Percentiles rank a stretch among this genome's conserved stretches.
phyloP scores from a whole-genome alignment of 1,284 basidiomycete species.

The Trichosporon coremiiforme region DNA sequence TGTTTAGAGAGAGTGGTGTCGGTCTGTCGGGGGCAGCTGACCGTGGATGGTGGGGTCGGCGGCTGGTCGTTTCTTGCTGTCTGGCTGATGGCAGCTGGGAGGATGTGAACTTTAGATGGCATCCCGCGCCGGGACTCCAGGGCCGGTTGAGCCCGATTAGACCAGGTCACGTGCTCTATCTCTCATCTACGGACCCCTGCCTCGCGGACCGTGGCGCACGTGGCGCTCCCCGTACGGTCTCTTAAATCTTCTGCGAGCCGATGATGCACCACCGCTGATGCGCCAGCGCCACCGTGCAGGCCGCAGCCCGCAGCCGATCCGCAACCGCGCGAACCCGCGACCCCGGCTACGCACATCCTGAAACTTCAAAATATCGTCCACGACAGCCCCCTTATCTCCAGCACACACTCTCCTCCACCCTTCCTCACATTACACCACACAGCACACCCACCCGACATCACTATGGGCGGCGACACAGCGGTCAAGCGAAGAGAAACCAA shows the following conservation, averaged over 20 bases:
- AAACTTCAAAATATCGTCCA: constrained; percentile 15
- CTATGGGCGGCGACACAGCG: constrained; percentile 2
- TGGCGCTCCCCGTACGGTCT: neutral
- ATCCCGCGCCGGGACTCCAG: neutral
- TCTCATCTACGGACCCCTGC: neutral
- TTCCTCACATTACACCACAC: neutral
- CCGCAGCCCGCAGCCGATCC: neutral
- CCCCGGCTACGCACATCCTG: constrained; percentile 5
- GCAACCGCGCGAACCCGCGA: neutral
- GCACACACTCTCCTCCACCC: neutral
- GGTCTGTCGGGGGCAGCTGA: constrained; percentile 13
- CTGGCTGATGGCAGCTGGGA: neutral
- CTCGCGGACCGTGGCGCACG: neutral
- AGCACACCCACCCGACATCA: neutral
- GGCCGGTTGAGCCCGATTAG: constrained; percentile 13
- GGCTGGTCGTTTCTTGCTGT: neutral
- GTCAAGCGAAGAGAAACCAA: neutral
- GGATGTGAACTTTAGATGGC: constrained; percentile 10
- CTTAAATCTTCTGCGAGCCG: neutral
- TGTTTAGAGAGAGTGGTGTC: constrained; percentile 2
- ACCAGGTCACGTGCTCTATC: neutral
- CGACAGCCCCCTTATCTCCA: neutral
- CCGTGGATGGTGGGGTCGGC: neutral
- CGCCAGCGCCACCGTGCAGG: neutral
- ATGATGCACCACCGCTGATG: neutral